A percentile compares a stretch with the other conserved stretches of the same genome.
phyloP scores from a whole-genome alignment of 1,284 basidiomycete species.

The Moesziomyces aphidis region DNA sequence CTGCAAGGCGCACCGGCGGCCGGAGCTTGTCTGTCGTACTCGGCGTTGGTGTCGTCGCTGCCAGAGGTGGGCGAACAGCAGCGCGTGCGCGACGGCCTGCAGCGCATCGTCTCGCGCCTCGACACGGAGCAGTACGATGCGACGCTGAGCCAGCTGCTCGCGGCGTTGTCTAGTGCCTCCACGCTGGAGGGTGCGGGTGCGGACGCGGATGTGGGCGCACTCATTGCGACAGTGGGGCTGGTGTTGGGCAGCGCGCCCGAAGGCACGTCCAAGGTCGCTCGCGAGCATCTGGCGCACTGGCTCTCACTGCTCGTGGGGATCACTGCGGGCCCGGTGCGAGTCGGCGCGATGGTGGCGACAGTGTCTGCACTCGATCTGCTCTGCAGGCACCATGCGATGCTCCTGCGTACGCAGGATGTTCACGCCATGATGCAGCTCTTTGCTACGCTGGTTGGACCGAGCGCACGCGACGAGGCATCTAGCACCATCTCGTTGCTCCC shows the following conservation, averaged over 20 bases:
- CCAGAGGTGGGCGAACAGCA: slow-evolving; percentile 18
- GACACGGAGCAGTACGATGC: slow-evolving; percentile 12
- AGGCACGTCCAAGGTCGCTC: slow-evolving; percentile 39
- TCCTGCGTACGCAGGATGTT: slow-evolving; percentile 33
- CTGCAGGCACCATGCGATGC: slow-evolving; percentile 40
- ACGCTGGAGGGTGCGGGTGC: background rate
- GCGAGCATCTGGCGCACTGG: slow-evolving; percentile 32
- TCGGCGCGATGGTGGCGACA: slow-evolving; percentile 10
- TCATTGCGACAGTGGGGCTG: slow-evolving; percentile 30
- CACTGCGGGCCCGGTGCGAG: background rate
- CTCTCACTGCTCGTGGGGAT: slow-evolving; percentile 16
- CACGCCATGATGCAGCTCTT: slow-evolving; percentile 27
- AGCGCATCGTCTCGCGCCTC: slow-evolving; percentile 26
- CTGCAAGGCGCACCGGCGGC: slow-evolving; percentile 4
- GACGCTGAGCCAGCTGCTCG: slow-evolving; percentile 10
- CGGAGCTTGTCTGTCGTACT: slow-evolving; percentile 13
- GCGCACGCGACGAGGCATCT: slow-evolving; percentile 14
- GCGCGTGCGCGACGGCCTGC: slow-evolving; percentile 12
- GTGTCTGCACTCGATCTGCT: slow-evolving; percentile 24
- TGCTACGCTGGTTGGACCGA: slow-evolving; percentile 22
- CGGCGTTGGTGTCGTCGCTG: slow-evolving; percentile 12
- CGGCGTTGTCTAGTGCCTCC: slow-evolving; percentile 1
- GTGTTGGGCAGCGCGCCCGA: slow-evolving; percentile 38
- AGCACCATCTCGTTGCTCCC: background rate
- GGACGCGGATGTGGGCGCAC: slow-evolving; percentile 13